Base-by-base conservation (phyloP, 2,329 filamentous ascomycete species). In the Eurotiales sp. region DNA sequence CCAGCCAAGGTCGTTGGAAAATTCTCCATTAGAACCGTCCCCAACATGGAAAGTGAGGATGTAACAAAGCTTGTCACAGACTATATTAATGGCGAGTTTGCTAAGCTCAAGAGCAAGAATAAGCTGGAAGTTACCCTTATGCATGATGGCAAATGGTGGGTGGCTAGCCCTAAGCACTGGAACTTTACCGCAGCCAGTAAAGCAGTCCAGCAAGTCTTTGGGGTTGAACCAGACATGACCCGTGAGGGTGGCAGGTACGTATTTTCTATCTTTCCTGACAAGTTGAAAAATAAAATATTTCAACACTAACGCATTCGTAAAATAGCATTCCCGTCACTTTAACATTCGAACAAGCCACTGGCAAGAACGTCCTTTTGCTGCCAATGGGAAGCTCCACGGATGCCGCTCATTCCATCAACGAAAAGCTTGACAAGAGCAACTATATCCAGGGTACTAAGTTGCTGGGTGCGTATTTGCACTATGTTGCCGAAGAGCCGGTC, bases 401-500 rank as follows among this genome's bases (percentile, higher is more conserved):
- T 69, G 91, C 88, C 37, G 93, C 93, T 7, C 93, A 99, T 75
- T 96, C 90, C 29, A 95, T 96, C 73, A 99, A 99, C 71, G 93
- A 97, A 82, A 96, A 96, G 81, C 79, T 99, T 52, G 93, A 99
- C 72, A 90, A 88, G 81, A 84, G 82, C 67, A 99, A 99, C 75
- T 99, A 99, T 71, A 95, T 99, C 64, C 90, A 99, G 77, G 93
- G 93, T 44, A 96, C 88, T 63, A 99, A 99, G 82, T 75, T 99
- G 56, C 74, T 99, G 52, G 93, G 93, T 43, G 88, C 92, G 3
- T 99, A 99, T 70, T 75, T 99, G 66, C 92, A 97, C 75, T 96
- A 96, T 62, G 90, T 96, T 58, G 90, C 91, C 2, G 89, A 92
- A 68, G 93, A 99, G 79, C 84, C 88, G 34, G 84, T 78, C 64